Conservation (phyloP, 495 filamentous ascomycete species). For the Daldinia decipiens region DNA sequence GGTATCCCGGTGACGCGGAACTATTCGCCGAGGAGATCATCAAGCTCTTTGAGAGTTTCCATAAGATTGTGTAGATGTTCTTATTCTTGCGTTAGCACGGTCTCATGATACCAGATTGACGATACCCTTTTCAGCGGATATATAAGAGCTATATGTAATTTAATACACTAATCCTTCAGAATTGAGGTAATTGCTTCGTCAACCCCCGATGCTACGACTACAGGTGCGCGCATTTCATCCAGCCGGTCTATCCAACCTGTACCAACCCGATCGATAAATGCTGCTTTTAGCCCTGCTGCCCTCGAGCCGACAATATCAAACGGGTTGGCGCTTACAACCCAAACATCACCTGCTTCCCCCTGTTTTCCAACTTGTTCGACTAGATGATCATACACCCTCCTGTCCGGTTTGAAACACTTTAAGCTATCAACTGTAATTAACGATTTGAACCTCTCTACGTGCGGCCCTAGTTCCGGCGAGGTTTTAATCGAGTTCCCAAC, state of each 20-base stretch:
- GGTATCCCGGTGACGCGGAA: conserved; percentile 61
- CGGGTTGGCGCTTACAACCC: conserved; percentile 80
- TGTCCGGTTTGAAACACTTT: conserved; percentile 74
- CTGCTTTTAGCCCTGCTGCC: conserved; percentile 66
- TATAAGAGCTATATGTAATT: conserved; percentile 15
- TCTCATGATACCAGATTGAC: conserved; percentile 10
- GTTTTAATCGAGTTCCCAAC: conserved; percentile 66
- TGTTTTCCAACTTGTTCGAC: conserved; percentile 61
- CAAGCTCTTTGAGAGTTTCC: conserved; percentile 54
- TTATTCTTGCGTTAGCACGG: neutral
- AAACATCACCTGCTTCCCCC: conserved; percentile 65
- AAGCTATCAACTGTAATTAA: conserved; percentile 71
- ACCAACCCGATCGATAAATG: conserved; percentile 73
- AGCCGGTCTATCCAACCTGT: conserved; percentile 64
- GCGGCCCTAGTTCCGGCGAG: conserved; percentile 64
- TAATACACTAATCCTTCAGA: conserved; percentile 39
- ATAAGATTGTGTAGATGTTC: conserved; percentile 36
- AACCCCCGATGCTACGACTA: conserved; percentile 58
- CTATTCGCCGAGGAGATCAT: conserved; percentile 59
- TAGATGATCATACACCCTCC: conserved; percentile 70
- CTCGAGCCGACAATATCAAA: conserved; percentile 78
- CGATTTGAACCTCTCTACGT: conserved; percentile 59
- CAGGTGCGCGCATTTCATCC: conserved; percentile 50
- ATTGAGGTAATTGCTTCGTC: conserved; percentile 60
- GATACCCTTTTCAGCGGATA: conserved; percentile 24